Conservation (phyloP, 164 flowering plant genomes). For the Nymphaea thermarum region DNA sequence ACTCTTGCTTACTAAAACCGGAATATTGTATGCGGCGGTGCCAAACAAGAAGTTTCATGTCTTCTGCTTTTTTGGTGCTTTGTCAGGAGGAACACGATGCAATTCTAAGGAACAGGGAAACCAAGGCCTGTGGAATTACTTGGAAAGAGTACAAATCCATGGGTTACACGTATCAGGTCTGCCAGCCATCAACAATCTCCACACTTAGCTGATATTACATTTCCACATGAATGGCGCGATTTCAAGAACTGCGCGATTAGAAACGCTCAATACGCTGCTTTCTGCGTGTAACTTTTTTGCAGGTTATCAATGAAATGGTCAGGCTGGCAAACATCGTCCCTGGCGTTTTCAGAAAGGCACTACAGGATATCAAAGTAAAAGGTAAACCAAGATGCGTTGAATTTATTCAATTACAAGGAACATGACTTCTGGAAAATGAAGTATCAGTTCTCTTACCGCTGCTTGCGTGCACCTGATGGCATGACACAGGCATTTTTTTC, state of each 20-base stretch:
- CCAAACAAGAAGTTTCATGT: no score
- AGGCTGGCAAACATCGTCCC: constrained; percentile 34
- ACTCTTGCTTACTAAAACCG: neutral
- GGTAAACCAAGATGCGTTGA: constrained; percentile 8
- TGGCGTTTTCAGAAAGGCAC: constrained; percentile 27
- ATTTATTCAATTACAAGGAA: no score
- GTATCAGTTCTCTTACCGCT: no score
- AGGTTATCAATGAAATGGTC: constrained; percentile 33
- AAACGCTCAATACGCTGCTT: neutral
- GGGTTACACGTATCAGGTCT: constrained; percentile 31
- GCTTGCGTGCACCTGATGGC: no score
- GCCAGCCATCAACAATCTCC: neutral
- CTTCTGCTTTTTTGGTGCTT: neutral
- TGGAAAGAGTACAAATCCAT: constrained; percentile 41
- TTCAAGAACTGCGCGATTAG: neutral
- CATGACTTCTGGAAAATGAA: no score
- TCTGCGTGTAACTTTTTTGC: neutral
- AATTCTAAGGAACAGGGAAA: constrained; percentile 19
- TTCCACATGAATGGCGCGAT: neutral
- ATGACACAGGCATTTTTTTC: no score
- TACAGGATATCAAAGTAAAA: constrained; percentile 20
- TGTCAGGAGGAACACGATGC: constrained; percentile 30
- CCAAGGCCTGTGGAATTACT: constrained; percentile 19
- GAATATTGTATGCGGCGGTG: no score
- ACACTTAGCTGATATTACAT: neutral